phyloP scores from a whole-genome alignment of 1,284 basidiomycete genomes.

The Ganoderma meredithae region DNA sequence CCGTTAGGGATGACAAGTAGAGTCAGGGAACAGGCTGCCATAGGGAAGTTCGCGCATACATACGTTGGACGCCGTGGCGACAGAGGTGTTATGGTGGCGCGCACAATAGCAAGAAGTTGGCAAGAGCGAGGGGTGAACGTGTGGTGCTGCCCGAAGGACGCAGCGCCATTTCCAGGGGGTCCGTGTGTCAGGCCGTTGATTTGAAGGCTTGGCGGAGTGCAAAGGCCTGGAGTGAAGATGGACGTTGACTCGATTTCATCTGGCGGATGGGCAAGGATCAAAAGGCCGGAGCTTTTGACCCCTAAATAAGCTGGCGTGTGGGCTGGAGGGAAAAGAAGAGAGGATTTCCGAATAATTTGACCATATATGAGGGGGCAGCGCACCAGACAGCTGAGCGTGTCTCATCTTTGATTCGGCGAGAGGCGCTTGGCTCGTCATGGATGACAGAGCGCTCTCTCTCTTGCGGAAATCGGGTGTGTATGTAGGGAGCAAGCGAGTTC shows the following conservation, averaged over 20 bases:
- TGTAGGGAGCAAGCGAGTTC: neutral
- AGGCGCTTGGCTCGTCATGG: conserved; percentile 10
- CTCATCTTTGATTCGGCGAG: conserved; percentile 12
- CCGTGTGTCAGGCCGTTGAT: neutral
- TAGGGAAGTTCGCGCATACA: conserved; percentile 6
- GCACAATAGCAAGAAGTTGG: conserved; percentile 12
- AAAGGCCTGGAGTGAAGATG: conserved; percentile 5
- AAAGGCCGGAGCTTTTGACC: conserved; percentile 14
- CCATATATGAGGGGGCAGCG: conserved; percentile 20
- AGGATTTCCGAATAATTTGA: conserved; percentile 22
- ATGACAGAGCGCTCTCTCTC: neutral
- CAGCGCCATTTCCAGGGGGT: conserved; percentile 6
- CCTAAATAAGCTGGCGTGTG: conserved; percentile 19
- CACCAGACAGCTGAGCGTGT: conserved; percentile 26
- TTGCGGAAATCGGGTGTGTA: conserved; percentile 9
- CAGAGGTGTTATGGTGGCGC: conserved; percentile 6
- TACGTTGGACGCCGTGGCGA: conserved; percentile 4
- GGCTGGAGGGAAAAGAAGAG: conserved; percentile 19
- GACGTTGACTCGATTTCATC: conserved; percentile 17
- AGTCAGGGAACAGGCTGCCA: conserved; percentile 6
- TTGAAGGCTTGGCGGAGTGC: neutral
- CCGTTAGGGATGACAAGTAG: conserved; percentile 24
- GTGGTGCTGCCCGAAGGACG: neutral
- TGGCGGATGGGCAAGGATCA: neutral
- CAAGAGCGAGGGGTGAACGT: conserved; percentile 5